A percentile compares a stretch with the other conserved stretches of the same genome.
Conservation (phyloP, 2,329 filamentous ascomycete species). For the Chaetomiaceae sp. region DNA sequence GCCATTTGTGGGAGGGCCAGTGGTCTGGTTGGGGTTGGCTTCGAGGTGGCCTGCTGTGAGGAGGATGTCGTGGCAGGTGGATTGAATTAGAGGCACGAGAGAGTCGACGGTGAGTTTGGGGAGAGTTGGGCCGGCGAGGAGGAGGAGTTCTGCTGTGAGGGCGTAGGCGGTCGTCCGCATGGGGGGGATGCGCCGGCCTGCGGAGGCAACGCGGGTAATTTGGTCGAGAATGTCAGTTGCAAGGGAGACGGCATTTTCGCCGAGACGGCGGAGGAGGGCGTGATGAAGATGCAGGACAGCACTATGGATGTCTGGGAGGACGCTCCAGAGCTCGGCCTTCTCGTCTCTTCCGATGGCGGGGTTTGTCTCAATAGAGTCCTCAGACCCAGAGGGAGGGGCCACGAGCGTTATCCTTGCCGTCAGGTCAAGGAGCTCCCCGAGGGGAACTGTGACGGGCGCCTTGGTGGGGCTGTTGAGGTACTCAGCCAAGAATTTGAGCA, state of each 20-base stretch:
- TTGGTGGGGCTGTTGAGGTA: slow-evolving; percentile 63
- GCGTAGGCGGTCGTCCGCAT: slow-evolving; percentile 60
- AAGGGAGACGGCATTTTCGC: slow-evolving; percentile 53
- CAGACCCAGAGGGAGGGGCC: slow-evolving; percentile 43
- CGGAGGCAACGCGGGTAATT: slow-evolving; percentile 64
- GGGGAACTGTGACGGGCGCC: slow-evolving; percentile 59
- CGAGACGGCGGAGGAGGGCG: slow-evolving; percentile 54
- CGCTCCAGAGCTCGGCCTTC: slow-evolving; percentile 70
- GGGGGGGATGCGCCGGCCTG: slow-evolving; percentile 46
- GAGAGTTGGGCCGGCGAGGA: slow-evolving; percentile 60
- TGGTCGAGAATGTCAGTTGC: slow-evolving; percentile 66
- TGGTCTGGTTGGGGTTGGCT: slow-evolving; percentile 30
- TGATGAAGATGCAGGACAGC: slow-evolving; percentile 62
- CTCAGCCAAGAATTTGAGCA: slow-evolving; percentile 61
- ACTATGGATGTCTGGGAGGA: slow-evolving; percentile 69
- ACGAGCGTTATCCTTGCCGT: slow-evolving; percentile 67
- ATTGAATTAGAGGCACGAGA: slow-evolving; percentile 57
- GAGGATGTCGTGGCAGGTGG: slow-evolving; percentile 72
- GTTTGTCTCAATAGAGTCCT: slow-evolving; percentile 59
- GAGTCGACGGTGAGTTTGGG: slow-evolving; percentile 61
- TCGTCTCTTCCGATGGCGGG: slow-evolving; percentile 74
- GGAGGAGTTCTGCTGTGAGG: slow-evolving; percentile 54
- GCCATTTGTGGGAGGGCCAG: slow-evolving; percentile 32
- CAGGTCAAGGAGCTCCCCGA: slow-evolving; percentile 65
- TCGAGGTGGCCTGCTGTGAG: slow-evolving; percentile 46